Conservation (phyloP, 2,329 filamentous ascomycete genomes). For the Ophiobolus disseminans region DNA sequence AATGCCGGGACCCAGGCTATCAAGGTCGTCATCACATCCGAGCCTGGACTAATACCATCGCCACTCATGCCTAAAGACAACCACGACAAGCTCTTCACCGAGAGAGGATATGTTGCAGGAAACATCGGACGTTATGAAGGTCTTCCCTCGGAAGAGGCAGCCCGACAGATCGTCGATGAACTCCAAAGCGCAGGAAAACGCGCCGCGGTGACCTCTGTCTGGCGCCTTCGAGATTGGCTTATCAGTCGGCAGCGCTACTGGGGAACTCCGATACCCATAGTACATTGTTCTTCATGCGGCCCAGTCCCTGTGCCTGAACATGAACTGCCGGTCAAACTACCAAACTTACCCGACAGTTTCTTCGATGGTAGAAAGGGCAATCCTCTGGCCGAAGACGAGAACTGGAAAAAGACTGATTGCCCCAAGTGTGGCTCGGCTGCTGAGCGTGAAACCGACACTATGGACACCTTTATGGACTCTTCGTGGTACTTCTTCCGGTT, state of each 20-base stretch:
- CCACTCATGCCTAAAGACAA: slow-evolving; percentile 41
- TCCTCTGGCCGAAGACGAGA: slow-evolving; percentile 72
- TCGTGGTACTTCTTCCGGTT: slow-evolving; percentile 93
- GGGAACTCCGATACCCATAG: slow-evolving; percentile 88
- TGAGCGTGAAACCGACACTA: slow-evolving; percentile 87
- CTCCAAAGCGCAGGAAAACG: slow-evolving; percentile 59
- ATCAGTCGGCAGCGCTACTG: slow-evolving; percentile 93
- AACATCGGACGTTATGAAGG: slow-evolving; percentile 71
- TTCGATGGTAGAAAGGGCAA: slow-evolving; percentile 75
- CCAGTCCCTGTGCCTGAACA: slow-evolving; percentile 77
- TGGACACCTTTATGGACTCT: slow-evolving; percentile 96
- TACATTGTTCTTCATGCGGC: slow-evolving; percentile 81
- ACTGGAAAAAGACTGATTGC: slow-evolving; percentile 78
- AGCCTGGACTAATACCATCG: slow-evolving; percentile 10
- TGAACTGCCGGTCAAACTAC: slow-evolving; percentile 78
- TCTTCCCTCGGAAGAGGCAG: slow-evolving; percentile 68
- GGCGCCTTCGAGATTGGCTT: slow-evolving; percentile 87
- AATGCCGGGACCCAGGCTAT: slow-evolving; percentile 69
- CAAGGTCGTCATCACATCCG: slow-evolving; percentile 59
- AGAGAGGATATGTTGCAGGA: slow-evolving; percentile 71
- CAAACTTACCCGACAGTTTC: slow-evolving; percentile 72
- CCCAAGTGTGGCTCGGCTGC: slow-evolving; percentile 75
- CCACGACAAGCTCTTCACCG: slow-evolving; percentile 64
- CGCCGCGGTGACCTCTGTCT: slow-evolving; percentile 72
- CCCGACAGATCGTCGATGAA: slow-evolving; percentile 62